phyloP scores from a whole-genome alignment of 805 yeast species.

The Metschnikowia anglica region DNA sequence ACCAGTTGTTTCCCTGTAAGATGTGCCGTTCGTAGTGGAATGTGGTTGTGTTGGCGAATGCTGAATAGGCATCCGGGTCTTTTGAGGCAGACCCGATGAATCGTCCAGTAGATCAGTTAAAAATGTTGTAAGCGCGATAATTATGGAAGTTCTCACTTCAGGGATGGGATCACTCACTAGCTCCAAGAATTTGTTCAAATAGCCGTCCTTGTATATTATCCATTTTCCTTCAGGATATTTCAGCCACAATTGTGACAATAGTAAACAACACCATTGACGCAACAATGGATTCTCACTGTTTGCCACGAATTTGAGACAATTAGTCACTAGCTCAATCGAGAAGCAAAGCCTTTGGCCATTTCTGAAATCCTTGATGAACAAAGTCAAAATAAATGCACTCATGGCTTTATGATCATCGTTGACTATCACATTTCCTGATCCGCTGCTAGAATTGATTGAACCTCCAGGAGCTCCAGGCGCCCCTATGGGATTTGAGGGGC shows the following conservation, averaged over 20 bases:
- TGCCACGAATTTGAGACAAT: constrained; percentile 63
- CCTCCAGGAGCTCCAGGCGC: constrained; percentile 35
- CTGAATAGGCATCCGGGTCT: constrained; percentile 10
- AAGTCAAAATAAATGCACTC: constrained; percentile 86
- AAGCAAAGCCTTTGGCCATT: constrained; percentile 80
- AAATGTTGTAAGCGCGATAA: constrained; percentile 70
- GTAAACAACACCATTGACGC: constrained; percentile 88
- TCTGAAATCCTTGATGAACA: constrained; percentile 77
- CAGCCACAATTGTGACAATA: constrained; percentile 75
- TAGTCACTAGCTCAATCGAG: constrained; percentile 66
- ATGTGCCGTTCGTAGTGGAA: constrained; percentile 13
- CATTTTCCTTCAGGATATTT: constrained; percentile 72
- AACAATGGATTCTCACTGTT: constrained; percentile 79
- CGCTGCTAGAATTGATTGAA: constrained; percentile 19
- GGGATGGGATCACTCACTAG: constrained; percentile 87
- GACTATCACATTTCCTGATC: constrained; percentile 36
- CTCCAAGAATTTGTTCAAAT: constrained; percentile 52
- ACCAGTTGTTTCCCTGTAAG: constrained; percentile 6
- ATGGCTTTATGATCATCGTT: constrained; percentile 89
- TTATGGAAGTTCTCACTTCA: constrained; percentile 85
- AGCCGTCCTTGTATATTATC: constrained; percentile 64
- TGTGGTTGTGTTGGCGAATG: constrained; percentile 17
- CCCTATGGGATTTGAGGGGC: constrained; percentile 30
- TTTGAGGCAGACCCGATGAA: constrained; percentile 20
- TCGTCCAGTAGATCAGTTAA: constrained; percentile 47